phyloP scores from a whole-genome alignment of 2,329 filamentous ascomycete species.

The Byssochlamys sp. region DNA sequence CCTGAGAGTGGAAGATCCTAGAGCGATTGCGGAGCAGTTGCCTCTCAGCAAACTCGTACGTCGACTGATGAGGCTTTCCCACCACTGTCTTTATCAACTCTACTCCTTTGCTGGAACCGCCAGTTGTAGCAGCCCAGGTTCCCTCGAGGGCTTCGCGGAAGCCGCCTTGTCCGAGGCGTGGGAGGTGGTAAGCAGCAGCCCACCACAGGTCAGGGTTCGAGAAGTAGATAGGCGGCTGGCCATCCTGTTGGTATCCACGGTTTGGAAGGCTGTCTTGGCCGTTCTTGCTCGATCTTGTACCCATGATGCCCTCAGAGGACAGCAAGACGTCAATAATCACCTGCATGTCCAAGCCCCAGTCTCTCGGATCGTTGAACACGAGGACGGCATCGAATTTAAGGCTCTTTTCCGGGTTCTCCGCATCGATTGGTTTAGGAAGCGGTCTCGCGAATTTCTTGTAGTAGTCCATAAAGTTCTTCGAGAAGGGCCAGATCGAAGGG shows the following conservation, averaged over 20 bases:
- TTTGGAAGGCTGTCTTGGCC: conserved; percentile 56
- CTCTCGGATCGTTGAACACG: conserved; percentile 89
- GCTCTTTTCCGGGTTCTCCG: conserved; percentile 36
- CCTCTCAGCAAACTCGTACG: conserved; percentile 76
- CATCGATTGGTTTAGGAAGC: conserved; percentile 26
- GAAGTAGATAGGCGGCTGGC: conserved; percentile 73
- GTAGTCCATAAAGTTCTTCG: conserved; percentile 52
- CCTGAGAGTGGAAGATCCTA: conserved; percentile 32
- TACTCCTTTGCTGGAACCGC: conserved; percentile 43
- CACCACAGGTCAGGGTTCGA: conserved; percentile 85
- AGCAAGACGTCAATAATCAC: conserved; percentile 75
- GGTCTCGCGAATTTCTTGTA: conserved; percentile 44
- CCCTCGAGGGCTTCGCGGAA: conserved; percentile 76
- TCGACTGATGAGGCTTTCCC: conserved; percentile 70
- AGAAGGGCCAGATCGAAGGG: conserved; percentile 75
- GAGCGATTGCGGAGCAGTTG: conserved; percentile 55
- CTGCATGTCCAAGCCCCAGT: conserved; percentile 87
- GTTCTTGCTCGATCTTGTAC: conserved; percentile 68
- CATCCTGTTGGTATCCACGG: conserved; percentile 70
- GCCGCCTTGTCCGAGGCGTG: conserved; percentile 81
- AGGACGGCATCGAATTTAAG: conserved; percentile 83
- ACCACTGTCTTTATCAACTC: conserved; percentile 57
- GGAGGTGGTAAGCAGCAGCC: conserved; percentile 74
- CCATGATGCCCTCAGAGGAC: conserved; percentile 67
- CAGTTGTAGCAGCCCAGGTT: conserved; percentile 65